A percentile compares a stretch with the other conserved stretches of the same genome.
Conservation (phyloP, 495 filamentous ascomycete species). For the Letharia lupina region DNA sequence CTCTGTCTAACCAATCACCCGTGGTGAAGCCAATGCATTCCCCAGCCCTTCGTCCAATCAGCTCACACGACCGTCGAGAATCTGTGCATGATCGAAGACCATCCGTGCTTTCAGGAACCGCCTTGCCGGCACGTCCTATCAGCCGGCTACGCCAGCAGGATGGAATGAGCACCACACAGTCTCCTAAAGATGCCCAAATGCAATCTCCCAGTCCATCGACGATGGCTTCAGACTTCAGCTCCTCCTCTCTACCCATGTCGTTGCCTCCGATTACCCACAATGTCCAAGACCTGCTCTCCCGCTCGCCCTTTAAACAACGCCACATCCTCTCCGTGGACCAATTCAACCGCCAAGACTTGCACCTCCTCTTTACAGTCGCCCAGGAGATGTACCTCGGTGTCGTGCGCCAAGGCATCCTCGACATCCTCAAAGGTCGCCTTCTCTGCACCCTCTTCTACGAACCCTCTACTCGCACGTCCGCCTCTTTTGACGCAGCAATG, state of each 20-base stretch:
- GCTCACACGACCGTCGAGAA: constrained; percentile 37
- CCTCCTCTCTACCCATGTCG: constrained; percentile 41
- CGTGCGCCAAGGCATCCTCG: constrained; percentile 78
- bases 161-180: constrained; percentile 24
- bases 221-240: constrained; percentile 44
- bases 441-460: constrained; percentile 94
- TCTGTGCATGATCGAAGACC: constrained; percentile 14
- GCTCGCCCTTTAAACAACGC: constrained; percentile 74
- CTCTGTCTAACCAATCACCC: constrained; percentile 42
- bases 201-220: constrained; percentile 23
- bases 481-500: constrained; percentile 97
- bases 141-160: constrained; percentile 22
- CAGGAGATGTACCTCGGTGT: constrained; percentile 94
- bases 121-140: constrained; percentile 18
- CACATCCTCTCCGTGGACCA: constrained; percentile 86
- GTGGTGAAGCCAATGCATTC: constrained; percentile 39
- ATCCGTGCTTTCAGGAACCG: neutral
- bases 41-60: constrained; percentile 35
- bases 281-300: constrained; percentile 61
- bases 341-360: constrained; percentile 77
- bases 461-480: constrained; percentile 89
- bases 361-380: constrained; percentile 89
- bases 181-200: constrained; percentile 18
- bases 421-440: constrained; percentile 75
- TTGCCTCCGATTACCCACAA: constrained; percentile 45